phyloP scores from a whole-genome alignment of 805 yeast genomes.

The Monosporozyma siamensis region DNA sequence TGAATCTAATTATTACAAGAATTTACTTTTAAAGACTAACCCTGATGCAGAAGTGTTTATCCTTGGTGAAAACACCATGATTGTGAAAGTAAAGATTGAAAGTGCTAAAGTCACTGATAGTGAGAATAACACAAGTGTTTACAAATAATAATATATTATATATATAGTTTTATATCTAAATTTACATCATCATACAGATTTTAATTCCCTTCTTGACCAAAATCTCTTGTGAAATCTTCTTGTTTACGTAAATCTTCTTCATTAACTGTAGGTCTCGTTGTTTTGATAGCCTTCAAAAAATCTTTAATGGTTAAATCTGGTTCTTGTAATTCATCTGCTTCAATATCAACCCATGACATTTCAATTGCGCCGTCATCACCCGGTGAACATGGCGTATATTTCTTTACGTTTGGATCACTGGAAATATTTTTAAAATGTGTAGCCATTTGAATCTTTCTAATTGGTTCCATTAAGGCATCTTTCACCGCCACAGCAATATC shows the following conservation, averaged over 20 bases:
- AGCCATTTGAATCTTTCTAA: conserved; percentile 88
- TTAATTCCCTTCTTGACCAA: conserved; percentile 86
- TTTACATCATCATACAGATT: conserved; percentile 3
- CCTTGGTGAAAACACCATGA: conserved; percentile 51
- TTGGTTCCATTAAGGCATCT: conserved; percentile 97
- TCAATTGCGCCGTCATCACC: conserved; percentile 85
- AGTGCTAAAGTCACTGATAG: conserved; percentile 74
- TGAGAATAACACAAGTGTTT: conserved; percentile 43
- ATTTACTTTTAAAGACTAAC: conserved; percentile 49
- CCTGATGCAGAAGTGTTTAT: conserved; percentile 66
- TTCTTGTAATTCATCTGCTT: conserved; percentile 78
- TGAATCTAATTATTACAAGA: conserved; percentile 52
- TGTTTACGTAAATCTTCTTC: conserved; percentile 73
- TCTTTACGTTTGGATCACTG: conserved; percentile 31
- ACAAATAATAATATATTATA: conserved; percentile 14
- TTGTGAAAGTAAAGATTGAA: conserved; percentile 54
- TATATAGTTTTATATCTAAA: not conserved
- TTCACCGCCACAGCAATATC: conserved; percentile 94
- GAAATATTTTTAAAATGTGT: conserved; percentile 76
- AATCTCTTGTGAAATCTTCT: conserved; percentile 82
- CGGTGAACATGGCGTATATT: conserved; percentile 89
- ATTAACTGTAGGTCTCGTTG: conserved; percentile 92
- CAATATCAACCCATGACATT: conserved; percentile 89
- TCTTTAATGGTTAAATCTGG: conserved; percentile 87
- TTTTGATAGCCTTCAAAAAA: conserved; percentile 83